A percentile compares a stretch with the other conserved stretches of the same genome.
phyloP scores from a whole-genome alignment of 2,329 filamentous ascomycete species.

The Pseudogymnoascus sp. region DNA sequence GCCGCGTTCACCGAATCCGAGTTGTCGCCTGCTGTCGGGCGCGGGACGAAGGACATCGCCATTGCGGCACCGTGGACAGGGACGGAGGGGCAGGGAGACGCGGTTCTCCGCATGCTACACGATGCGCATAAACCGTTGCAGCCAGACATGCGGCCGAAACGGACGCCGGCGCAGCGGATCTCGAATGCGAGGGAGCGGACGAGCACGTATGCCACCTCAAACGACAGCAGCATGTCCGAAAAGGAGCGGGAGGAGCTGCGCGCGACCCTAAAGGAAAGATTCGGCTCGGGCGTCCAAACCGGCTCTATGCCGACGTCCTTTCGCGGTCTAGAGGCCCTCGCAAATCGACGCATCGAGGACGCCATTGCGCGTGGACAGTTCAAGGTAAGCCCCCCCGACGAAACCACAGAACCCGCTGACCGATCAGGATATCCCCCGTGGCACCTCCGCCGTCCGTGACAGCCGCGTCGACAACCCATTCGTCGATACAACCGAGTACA shows the following conservation, averaged over 20 bases:
- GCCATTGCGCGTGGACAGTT: constrained; percentile 90
- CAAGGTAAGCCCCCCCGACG: constrained; percentile 31
- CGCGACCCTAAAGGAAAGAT: constrained; percentile 71
- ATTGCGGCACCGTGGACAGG: constrained; percentile 70
- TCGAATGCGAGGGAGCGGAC: constrained; percentile 52
- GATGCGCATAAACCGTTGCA: constrained; percentile 68
- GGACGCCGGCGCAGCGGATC: constrained; percentile 40
- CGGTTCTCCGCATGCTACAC: constrained; percentile 75
- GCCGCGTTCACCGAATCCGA: constrained; percentile 42
- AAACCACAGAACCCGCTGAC: constrained; percentile 1
- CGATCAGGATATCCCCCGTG: constrained; percentile 65
- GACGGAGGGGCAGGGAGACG: constrained; percentile 64
- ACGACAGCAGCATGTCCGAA: constrained; percentile 51
- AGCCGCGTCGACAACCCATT: constrained; percentile 78
- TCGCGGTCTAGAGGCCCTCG: constrained; percentile 70
- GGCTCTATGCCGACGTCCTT: constrained; percentile 61
- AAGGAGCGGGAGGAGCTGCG: constrained; percentile 66
- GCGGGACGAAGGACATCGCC: constrained; percentile 61
- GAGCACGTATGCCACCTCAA: constrained; percentile 46
- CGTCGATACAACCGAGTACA: constrained; percentile 92
- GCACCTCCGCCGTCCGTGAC: constrained; percentile 74
- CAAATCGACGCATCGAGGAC: constrained; percentile 88
- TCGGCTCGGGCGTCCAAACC: constrained; percentile 61
- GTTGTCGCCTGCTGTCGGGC: constrained; percentile 52
- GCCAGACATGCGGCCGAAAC: constrained; percentile 42